phyloP scores from a whole-genome alignment of 352 stramenopile species.

The Globisporangium radiosum region DNA sequence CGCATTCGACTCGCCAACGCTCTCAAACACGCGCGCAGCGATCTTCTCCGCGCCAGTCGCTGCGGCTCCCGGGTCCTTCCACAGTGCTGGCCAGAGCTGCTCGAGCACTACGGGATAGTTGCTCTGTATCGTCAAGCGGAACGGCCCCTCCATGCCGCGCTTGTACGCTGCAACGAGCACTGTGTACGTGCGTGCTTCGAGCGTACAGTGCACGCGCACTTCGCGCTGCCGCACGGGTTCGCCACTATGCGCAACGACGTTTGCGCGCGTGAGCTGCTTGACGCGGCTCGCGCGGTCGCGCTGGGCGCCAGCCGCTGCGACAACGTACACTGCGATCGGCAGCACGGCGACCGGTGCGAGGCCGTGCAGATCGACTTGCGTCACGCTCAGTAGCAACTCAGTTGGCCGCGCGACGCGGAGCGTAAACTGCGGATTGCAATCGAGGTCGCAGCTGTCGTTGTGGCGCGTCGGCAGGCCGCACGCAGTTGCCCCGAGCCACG shows the following conservation, averaged over 20 bases:
- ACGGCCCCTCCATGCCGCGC: conserved; percentile 86
- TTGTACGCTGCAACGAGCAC: conserved; percentile 85
- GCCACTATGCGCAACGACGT: conserved; percentile 78
- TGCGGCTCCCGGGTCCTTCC: conserved; percentile 41
- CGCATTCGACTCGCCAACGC: conserved; percentile 47
- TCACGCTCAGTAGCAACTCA: conserved; percentile 83
- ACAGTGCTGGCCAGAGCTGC: conserved; percentile 76
- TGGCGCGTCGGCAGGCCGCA: conserved; percentile 81
- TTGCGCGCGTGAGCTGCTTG: conserved; percentile 50
- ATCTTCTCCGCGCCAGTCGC: conserved; percentile 52
- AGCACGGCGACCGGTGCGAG: conserved; percentile 60
- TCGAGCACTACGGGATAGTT: conserved; percentile 77
- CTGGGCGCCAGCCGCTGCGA: conserved; percentile 28
- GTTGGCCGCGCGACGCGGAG: conserved; percentile 70
- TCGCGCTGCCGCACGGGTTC: conserved; percentile 66
- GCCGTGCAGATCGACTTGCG: conserved; percentile 63
- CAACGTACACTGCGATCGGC: conserved; percentile 66
- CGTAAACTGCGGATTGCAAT: conserved; percentile 87
- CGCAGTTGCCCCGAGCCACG: conserved; percentile 67
- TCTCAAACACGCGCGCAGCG: conserved; percentile 56
- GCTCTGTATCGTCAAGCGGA: conserved; percentile 79
- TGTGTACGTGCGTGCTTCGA: conserved; percentile 82
- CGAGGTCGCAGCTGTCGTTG: conserved; percentile 71
- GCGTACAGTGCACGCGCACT: conserved; percentile 61
- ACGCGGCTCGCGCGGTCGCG: conserved; percentile 60